phyloP scores from a whole-genome alignment of 140 eudicot species.

The Oenanthe javanica region DNA sequence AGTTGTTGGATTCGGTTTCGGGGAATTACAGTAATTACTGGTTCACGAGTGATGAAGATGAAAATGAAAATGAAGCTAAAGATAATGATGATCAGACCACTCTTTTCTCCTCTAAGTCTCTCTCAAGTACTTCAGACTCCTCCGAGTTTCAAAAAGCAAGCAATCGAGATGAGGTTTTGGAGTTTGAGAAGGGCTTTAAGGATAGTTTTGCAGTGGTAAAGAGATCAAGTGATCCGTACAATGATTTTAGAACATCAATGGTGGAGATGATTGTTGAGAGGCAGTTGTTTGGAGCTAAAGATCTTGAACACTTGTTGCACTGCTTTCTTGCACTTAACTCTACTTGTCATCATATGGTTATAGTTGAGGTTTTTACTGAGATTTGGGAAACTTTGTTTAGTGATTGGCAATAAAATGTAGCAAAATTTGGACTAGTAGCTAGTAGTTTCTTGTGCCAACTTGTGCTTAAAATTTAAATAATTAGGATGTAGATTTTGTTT shows the following conservation, averaged over 20 bases:
- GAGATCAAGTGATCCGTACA: conserved; percentile 73
- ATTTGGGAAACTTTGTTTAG: conserved; percentile 70
- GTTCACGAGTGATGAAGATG: conserved; percentile 28
- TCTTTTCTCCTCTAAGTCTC: conserved; percentile 55
- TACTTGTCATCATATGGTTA: conserved; percentile 52
- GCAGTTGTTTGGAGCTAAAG: conserved; percentile 52
- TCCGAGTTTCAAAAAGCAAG: conserved; percentile 20
- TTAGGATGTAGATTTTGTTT: too few species aligned
- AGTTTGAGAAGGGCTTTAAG: neutral
- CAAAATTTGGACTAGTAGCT: too few species aligned
- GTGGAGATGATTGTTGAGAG: conserved; percentile 88
- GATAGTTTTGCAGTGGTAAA: conserved; percentile 80
- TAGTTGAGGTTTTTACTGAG: conserved; percentile 57
- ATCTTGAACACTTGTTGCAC: conserved; percentile 52
- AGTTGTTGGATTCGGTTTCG: conserved; percentile 19
- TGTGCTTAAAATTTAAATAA: too few species aligned
- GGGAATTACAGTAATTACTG: conserved; percentile 29
- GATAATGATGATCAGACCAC: conserved; percentile 34
- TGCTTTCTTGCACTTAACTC: conserved; percentile 63
- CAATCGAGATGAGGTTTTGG: too few species aligned
- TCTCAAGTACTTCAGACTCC: conserved; percentile 53
- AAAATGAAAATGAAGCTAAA: conserved; percentile 16
- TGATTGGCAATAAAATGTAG: conserved; percentile 14
- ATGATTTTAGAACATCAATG: conserved; percentile 83
- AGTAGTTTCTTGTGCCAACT: too few species aligned